Evolutionary conservation across 371 early-diverging fungal genomes (phyloP).

Genomic region (Zychaea mexicana): DNA sequence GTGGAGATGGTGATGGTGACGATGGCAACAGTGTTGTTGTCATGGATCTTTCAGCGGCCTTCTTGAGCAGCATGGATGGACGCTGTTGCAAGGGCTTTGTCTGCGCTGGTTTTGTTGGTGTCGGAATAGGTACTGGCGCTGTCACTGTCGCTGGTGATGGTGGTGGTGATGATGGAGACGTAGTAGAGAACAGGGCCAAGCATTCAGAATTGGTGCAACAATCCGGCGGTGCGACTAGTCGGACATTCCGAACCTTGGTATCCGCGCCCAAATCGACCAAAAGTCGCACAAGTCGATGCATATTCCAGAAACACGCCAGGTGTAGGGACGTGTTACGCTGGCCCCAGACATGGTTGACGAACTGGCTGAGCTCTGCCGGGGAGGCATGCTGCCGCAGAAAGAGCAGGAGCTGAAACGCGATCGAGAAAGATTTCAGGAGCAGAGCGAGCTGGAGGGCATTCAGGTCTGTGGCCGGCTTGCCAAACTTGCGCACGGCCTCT

Average conservation of each 20-base stretch:
- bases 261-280: constrained; percentile 41
- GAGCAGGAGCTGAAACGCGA: not conserved
- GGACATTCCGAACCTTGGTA: constrained; percentile 27
- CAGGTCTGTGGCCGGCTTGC: constrained; percentile 19
- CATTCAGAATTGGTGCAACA: constrained; percentile 30
- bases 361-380: constrained; percentile 17
- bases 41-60: constrained; percentile 18
- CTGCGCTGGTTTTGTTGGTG: not conserved
- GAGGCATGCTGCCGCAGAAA: constrained; percentile 12
- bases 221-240: constrained; percentile 36
- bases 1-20: not conserved
- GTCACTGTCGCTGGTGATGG: constrained; percentile 14
- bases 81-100: constrained; percentile 7
- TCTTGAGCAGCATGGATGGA: constrained; percentile 25
- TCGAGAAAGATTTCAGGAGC: not conserved
- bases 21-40: not conserved
- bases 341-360: constrained; percentile 38
- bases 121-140: too few species aligned
- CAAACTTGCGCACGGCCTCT: constrained; percentile 27
- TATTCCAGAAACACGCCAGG: constrained; percentile 42
- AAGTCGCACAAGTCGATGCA: constrained; percentile 42
- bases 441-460: constrained; percentile 26
- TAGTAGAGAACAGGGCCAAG: constrained; percentile 14
- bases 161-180: not conserved
- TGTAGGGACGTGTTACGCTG: constrained; percentile 41